Evolutionary conservation across 305 asterid genomes (phyloP).

Genomic region (Fraxinus paxiana): DNA sequence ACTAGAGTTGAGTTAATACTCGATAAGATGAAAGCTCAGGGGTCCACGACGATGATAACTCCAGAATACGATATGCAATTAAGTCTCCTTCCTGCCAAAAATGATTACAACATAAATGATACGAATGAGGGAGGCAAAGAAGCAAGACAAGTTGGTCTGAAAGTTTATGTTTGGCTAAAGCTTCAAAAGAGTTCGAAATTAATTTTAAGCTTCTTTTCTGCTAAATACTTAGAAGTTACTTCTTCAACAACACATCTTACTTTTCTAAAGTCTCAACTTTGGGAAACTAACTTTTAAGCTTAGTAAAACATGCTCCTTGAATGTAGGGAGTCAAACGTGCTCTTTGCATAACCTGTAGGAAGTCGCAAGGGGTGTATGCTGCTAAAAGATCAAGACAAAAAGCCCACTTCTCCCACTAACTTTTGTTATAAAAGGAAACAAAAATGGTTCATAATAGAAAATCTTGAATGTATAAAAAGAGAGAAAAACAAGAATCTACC

Average conservation of each 20-base stretch:
- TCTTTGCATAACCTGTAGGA: neutral
- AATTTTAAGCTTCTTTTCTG: neutral
- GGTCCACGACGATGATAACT: constrained; percentile 86
- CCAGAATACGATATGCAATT: constrained; percentile 76
- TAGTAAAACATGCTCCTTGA: neutral
- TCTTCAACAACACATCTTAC: neutral
- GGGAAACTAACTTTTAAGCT: neutral
- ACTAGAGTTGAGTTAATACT: constrained; percentile 41
- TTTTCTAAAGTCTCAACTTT: neutral
- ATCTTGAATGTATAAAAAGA: neutral
- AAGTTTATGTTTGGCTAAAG: neutral
- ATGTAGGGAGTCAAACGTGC: neutral
- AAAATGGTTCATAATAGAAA: neutral
- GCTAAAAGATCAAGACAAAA: neutral
- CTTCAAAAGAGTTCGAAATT: neutral
- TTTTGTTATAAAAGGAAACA: neutral
- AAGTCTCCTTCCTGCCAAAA: constrained; percentile 75
- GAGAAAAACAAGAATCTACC: constrained; percentile 36
- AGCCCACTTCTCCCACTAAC: neutral
- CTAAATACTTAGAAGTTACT: neutral
- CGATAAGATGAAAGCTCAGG: constrained; percentile 79
- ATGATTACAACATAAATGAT: neutral
- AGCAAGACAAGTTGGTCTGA: neutral
- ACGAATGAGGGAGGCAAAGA: neutral
- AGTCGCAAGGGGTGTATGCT: neutral